Evolutionary conservation across 139 green algal genomes (phyloP), one percentile per base, ranked within the genome.

Genomic region (Chlorella sp.): DNA sequence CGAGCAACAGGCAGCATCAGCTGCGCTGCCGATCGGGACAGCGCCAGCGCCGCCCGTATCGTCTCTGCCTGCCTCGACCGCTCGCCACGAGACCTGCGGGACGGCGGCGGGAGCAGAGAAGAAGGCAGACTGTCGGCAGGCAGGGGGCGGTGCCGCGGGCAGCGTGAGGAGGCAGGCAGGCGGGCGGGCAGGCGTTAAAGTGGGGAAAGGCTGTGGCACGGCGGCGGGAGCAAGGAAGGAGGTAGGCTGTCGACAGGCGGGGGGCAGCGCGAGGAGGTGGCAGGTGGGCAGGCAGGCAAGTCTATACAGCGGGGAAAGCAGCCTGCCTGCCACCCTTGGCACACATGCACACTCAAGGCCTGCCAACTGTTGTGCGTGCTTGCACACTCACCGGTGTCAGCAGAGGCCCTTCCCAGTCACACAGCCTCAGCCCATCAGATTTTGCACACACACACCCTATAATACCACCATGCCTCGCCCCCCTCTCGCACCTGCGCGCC

Each of bases 1-100:
- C 48, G 61, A 24, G 91, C 93, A 7, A 96, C 93, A 11, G 93
- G 91, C 57, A 37, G 82, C 91, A 96, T 88, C 30, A 95, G 73
- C 22, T 80, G 22, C 36, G 68, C 66, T 32, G 88, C 90, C 1
- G 78, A 78, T 3, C 37, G 71, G 5, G 91, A 90, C 3, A 81
- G 61, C n/a, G 40, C 78, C 39, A 91, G 79, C n/a, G 32, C 88
- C 3, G 24, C n/a, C 19, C 39, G 14, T 39, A 94, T 86, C 37
- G 78, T 81, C 57, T 69, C 82, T 28, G 81, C 79, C 69, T 78
- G 76, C 53, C 89, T 71, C 40, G 22, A 73, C 79, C 83, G 78
- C 37, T 36, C 53, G 24, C 39, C 42, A 40, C 85, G 69, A 26
- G 89, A 12, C 69, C 86, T 89, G 69, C 57, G 40, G 1, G 36